A percentile compares a stretch with the other conserved stretches of the same genome.
phyloP scores from a whole-genome alignment of 140 eudicot species.

The Oenanthe javanica region DNA sequence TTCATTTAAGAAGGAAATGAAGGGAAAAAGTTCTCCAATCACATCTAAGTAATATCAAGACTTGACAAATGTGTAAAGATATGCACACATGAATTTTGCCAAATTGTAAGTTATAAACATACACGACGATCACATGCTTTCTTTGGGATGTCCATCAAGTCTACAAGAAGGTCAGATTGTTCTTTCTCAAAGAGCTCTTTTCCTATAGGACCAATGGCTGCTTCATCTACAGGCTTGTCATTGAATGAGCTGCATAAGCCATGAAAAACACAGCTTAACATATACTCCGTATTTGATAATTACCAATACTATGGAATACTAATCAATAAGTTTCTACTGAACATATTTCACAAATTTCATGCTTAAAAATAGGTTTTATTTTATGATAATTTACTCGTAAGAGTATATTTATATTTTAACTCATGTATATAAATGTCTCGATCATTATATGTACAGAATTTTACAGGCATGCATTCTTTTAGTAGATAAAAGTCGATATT shows the following conservation, averaged over 20 bases:
- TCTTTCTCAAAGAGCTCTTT: conserved; percentile 81
- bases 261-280: not conserved
- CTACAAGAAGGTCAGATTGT: conserved; percentile 80
- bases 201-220: conserved; percentile 57
- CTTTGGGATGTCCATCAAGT: conserved; percentile 86
- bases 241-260: conserved; percentile 61
- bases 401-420: too few species aligned
- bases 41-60: not conserved
- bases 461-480: not conserved
- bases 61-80: not conserved
- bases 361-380: too few species aligned
- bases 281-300: not conserved
- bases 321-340: not conserved
- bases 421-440: not conserved
- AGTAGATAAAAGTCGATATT: not conserved
- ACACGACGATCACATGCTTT: conserved; percentile 94
- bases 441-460: not conserved
- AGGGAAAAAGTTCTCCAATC: not conserved
- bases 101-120: conserved; percentile 16
- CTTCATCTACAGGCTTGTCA: conserved; percentile 68
- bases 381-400: too few species aligned
- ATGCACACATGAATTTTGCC: not conserved
- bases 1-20: too few species aligned
- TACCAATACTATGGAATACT: not conserved
- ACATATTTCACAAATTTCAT: not conserved